Conservation (phyloP, 192 early-diverging fungal species). For the Backusella liffmaniae region DNA sequence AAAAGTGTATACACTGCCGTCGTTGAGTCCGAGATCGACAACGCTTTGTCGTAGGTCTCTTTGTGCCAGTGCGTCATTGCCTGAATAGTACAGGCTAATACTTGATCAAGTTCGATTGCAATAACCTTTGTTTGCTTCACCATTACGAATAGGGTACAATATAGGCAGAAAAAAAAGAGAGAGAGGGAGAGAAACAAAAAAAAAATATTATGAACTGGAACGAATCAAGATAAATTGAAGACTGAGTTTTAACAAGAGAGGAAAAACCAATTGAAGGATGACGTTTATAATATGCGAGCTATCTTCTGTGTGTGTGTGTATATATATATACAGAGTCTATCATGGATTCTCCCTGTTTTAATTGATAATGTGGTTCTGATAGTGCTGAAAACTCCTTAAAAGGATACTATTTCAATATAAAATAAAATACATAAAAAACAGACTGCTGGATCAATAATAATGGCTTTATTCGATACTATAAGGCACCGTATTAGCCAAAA, state of each 20-base stretch:
- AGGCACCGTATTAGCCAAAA: background rate
- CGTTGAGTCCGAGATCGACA: slow-evolving; percentile 46
- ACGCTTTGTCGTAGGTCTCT: slow-evolving; percentile 44
- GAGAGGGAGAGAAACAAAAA: background rate
- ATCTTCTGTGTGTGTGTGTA: background rate
- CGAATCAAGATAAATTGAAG: slow-evolving; percentile 9
- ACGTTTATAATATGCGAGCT: slow-evolving; percentile 1
- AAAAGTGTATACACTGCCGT: slow-evolving; percentile 48
- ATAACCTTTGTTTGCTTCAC: slow-evolving; percentile 20
- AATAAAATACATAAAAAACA: background rate
- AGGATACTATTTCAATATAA: background rate
- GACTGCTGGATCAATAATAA: background rate
- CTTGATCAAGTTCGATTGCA: slow-evolving; percentile 56
- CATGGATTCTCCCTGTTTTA: background rate
- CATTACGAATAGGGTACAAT: background rate
- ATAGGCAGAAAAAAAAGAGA: background rate
- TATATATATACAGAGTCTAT: background rate
- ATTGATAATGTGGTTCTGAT: background rate
- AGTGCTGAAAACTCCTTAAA: background rate
- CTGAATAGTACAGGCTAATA: slow-evolving; percentile 45
- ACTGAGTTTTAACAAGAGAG: slow-evolving; percentile 8
- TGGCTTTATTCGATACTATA: background rate
- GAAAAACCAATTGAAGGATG: slow-evolving; percentile 9
- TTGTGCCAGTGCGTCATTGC: slow-evolving; percentile 58
- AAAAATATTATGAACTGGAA: background rate